Evolutionary conservation across 192 early-diverging fungal genomes (phyloP).

Genomic region (Gonapodya prolifera): DNA sequence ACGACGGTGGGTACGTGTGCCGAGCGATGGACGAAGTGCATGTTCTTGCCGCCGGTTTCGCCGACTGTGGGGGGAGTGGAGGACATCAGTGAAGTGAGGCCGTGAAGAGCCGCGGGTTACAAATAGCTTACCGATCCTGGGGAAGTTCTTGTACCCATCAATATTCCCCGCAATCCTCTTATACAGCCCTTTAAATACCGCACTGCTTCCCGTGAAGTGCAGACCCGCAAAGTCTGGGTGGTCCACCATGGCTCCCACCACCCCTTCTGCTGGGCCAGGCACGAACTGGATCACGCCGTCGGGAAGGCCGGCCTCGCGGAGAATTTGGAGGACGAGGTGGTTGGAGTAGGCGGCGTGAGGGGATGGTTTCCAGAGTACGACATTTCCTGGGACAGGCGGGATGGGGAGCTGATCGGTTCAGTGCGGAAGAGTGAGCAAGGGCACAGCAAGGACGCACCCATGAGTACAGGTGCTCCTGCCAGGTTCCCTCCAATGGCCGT

Average conservation of each 20-base stretch:
- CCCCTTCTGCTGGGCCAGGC: slow-evolving; percentile 72
- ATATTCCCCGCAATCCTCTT: slow-evolving; percentile 83
- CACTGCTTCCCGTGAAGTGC: slow-evolving; percentile 91
- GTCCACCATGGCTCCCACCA: slow-evolving; percentile 52
- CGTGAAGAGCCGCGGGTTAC: too few relatives aligned
- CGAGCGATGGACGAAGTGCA: slow-evolving; percentile 79
- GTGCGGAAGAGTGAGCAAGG: too few relatives aligned
- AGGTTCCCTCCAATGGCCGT: slow-evolving; percentile 98
- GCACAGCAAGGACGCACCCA: slow-evolving; percentile 53
- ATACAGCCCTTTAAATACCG: slow-evolving; percentile 89
- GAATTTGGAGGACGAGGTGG: slow-evolving; percentile 78
- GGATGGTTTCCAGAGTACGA: slow-evolving; percentile 95
- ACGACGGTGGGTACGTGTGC: slow-evolving; percentile 68
- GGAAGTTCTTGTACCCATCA: slow-evolving; percentile 80
- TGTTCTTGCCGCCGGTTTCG: slow-evolving; percentile 99
- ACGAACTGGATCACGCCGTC: slow-evolving; percentile 96
- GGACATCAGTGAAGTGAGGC: too few relatives aligned
- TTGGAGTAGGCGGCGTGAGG: slow-evolving; percentile 76
- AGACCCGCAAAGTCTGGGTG: slow-evolving; percentile 90
- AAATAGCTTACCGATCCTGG: too few relatives aligned
- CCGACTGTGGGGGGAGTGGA: too few relatives aligned
- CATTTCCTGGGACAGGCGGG: slow-evolving; percentile 41
- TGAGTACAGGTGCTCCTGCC: slow-evolving; percentile 80
- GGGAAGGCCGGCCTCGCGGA: slow-evolving; percentile 91
- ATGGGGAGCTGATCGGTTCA: neutral